Evolutionary conservation across 495 filamentous ascomycete species (phyloP).

Genomic region (Penicillium steckii): DNA sequence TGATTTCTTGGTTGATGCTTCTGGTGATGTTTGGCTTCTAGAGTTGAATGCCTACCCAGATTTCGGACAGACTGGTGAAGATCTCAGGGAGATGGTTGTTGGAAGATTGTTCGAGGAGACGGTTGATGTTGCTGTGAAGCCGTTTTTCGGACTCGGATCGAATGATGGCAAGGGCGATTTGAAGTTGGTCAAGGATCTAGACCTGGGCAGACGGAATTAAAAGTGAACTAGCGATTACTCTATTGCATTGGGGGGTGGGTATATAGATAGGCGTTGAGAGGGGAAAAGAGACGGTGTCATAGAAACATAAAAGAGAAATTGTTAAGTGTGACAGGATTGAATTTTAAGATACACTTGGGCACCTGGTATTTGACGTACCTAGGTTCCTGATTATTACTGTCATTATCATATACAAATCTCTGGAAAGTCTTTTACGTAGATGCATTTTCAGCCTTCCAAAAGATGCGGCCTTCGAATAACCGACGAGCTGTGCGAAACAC

Average conservation of each 20-base stretch:
- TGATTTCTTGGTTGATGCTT: slow-evolving; percentile 79
- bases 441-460: slow-evolving; percentile 47
- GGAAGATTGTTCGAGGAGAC: slow-evolving; percentile 72
- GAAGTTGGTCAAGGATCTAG: slow-evolving; percentile 58
- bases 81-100: slow-evolving; percentile 62
- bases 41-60: slow-evolving; percentile 98
- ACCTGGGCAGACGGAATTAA: slow-evolving; percentile 52
- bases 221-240: neutral
- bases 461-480: slow-evolving; percentile 56
- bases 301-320: no score
- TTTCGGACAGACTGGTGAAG: slow-evolving; percentile 83
- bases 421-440: no score
- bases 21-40: slow-evolving; percentile 66
- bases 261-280: neutral
- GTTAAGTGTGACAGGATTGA: no score
- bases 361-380: no score
- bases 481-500: slow-evolving; percentile 56
- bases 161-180: slow-evolving; percentile 36
- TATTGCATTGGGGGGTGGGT: neutral
- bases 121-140: slow-evolving; percentile 61
- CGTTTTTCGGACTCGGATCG: slow-evolving; percentile 52
- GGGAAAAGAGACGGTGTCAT: neutral
- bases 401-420: no score
- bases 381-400: no score
- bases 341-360: no score